A percentile compares a stretch with the other conserved stretches of the same genome.
phyloP scores from a whole-genome alignment of 1,284 basidiomycete species.

The Fomitopsis pinicola region DNA sequence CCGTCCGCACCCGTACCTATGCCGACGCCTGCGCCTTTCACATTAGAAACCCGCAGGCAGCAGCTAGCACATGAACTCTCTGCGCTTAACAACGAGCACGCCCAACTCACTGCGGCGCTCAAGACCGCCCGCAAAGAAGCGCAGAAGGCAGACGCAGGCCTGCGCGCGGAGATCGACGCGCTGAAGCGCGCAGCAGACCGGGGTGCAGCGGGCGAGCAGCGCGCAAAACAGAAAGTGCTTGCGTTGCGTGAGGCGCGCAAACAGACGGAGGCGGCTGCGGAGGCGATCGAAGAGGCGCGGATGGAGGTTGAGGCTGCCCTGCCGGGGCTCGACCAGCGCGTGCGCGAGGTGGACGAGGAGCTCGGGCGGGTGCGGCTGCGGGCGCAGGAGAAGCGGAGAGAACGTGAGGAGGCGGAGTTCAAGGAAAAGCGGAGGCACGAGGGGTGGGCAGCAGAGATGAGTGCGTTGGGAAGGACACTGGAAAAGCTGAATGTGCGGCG shows the following conservation, averaged over 20 bases:
- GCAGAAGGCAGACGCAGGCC: conserved; percentile 67
- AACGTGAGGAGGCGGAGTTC: conserved; percentile 35
- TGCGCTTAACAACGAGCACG: conserved; percentile 53
- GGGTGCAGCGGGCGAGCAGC: conserved; percentile 55
- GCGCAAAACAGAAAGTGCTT: conserved; percentile 69
- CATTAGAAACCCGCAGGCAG: conserved; percentile 55
- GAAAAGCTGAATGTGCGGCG: conserved; percentile 50
- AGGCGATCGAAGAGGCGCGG: conserved; percentile 49
- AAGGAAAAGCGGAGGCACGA: conserved; percentile 41
- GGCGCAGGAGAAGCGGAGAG: conserved; percentile 25
- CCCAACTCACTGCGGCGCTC: conserved; percentile 53
- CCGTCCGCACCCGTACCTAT: conserved; percentile 18
- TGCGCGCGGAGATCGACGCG: conserved; percentile 72
- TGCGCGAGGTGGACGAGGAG: conserved; percentile 43
- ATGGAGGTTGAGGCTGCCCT: conserved; percentile 48
- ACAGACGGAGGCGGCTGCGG: conserved; percentile 54
- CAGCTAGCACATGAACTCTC: conserved; percentile 60
- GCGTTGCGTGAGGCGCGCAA: conserved; percentile 76
- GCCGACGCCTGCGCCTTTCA: conserved; percentile 23
- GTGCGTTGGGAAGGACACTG: conserved; percentile 37
- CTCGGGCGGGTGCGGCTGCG: conserved; percentile 36
- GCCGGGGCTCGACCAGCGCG: conserved; percentile 40
- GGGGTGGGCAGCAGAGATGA: conserved; percentile 35
- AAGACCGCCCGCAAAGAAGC: conserved; percentile 68
- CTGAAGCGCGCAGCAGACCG: conserved; percentile 73